phyloP scores from a whole-genome alignment of 352 stramenopile species.

The Globisporangium abappressorium region DNA sequence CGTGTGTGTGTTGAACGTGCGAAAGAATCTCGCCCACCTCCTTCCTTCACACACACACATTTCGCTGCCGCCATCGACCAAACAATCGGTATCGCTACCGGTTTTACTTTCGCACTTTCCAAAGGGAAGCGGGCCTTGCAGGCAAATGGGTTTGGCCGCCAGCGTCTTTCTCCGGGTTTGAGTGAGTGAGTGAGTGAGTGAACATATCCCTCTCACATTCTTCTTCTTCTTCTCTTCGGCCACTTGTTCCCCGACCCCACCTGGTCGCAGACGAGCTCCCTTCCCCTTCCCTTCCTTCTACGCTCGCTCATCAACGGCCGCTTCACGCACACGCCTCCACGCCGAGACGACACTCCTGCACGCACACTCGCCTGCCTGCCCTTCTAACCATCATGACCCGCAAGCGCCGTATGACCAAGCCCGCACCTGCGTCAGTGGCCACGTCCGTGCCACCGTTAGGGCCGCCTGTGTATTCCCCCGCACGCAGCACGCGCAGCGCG shows the following conservation, averaged over 20 bases:
- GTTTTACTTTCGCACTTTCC: conserved; percentile 10
- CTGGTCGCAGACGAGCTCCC: conserved; percentile 6
- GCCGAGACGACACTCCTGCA: neutral
- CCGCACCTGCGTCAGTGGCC: neutral
- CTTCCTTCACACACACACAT: neutral
- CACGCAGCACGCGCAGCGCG: conserved; percentile 6
- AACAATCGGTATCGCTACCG: conserved; percentile 19
- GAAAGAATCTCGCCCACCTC: neutral
- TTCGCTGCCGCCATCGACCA: neutral
- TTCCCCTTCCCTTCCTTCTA: conserved; percentile 1
- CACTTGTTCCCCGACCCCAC: neutral
- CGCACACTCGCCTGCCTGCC: too few species aligned
- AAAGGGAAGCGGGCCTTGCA: neutral
- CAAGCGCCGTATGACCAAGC: conserved; percentile 18
- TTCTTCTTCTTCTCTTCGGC: conserved; percentile 3
- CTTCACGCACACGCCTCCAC: conserved; percentile 11
- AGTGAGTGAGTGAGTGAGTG: neutral
- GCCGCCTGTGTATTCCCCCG: neutral
- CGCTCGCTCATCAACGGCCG: conserved; percentile 17
- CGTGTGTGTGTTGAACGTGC: neutral
- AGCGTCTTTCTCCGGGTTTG: conserved; percentile 11
- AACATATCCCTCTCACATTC: conserved; percentile 6
- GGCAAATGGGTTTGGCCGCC: neutral
- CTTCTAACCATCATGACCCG: conserved; percentile 12
- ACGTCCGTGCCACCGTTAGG: neutral